Base-by-base conservation (phyloP, 768 basidiomycete species). In the Suillus brevipes region DNA sequence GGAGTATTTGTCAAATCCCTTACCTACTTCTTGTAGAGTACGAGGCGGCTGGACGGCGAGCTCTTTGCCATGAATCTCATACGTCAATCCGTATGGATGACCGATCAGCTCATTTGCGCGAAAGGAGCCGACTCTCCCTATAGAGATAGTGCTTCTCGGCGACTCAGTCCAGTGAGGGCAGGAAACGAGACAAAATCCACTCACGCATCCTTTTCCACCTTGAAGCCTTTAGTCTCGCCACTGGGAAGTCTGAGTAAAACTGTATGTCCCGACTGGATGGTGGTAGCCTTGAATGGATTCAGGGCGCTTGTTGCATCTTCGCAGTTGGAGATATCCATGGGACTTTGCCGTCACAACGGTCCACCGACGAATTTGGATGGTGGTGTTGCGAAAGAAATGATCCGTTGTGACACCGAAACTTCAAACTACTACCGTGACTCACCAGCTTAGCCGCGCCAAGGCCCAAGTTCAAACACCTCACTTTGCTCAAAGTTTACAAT, bases 81-180 rank as follows among this genome's bases (percentile, higher is more conserved):
- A 95, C 0, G 92, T 88, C 65, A 95, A 81, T 5, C 97, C 97
- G 74, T 91, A 98, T 2, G 89, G 89, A 65, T 94, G 86, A 31
- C 87, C 88, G 37, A 97, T 81, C 38, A 99, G 84, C 61, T 94
- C 88, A 65, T 87, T 87, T 20, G 89, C 83, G 65, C 84, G 77
- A 77, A 99, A 98, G 4, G 88, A 85, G 13, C 97, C 97, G 66
- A 91, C 89, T 77, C 92, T 93, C 66, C 95, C 95, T 23, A 97
- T 79, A 40, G 86, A 84, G 55, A 95, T 76, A 18, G 81, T 85
- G 56, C 95, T 96, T 72, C 2, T 69, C 45, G 16, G 42, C 64
- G 16, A 42, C 64, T 18, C 28, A 37, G 16, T 18, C 40, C 53
- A 62, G 53, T 36, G 38, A 64, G 53, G 61, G 66, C 43, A 55